Conservation (phyloP, 1,139 yeast genomes). For the Entelexis paramagnoliae region DNA sequence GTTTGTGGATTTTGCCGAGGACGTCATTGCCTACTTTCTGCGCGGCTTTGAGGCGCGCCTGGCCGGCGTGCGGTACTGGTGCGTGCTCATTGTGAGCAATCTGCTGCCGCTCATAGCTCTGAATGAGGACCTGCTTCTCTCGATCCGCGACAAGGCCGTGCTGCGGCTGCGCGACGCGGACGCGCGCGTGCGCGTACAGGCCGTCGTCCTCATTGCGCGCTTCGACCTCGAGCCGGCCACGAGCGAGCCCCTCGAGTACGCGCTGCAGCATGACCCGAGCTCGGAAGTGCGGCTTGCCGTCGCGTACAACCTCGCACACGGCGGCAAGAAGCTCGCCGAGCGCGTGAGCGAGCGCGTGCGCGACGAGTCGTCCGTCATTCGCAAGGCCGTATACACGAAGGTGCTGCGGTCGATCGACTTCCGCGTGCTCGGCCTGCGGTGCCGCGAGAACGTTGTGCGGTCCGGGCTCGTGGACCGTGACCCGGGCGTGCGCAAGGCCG, state of each 20-base stretch:
- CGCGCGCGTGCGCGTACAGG: conserved; percentile 65
- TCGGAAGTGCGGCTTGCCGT: conserved; percentile 89
- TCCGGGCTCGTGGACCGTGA: conserved; percentile 92
- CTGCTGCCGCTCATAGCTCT: conserved; percentile 65
- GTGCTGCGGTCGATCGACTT: conserved; percentile 61
- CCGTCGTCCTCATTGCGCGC: conserved; percentile 67
- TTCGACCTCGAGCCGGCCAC: conserved; percentile 45
- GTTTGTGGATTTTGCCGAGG: conserved; percentile 42
- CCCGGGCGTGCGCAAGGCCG: conserved; percentile 57
- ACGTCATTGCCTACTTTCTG: conserved; percentile 53
- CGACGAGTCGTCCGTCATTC: conserved; percentile 59
- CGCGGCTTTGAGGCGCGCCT: conserved; percentile 72
- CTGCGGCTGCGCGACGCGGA: conserved; percentile 72
- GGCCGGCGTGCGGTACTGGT: conserved; percentile 63
- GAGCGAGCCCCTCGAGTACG: conserved; percentile 34
- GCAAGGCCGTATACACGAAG: conserved; percentile 63
- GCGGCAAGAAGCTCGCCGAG: conserved; percentile 37
- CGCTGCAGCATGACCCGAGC: conserved; percentile 66
- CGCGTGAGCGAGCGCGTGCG: conserved; percentile 66
- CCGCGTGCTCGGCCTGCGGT: conserved; percentile 46
- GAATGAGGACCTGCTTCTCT: conserved; percentile 57
- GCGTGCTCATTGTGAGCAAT: conserved; percentile 66
- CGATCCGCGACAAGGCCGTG: conserved; percentile 50
- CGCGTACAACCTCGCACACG: conserved; percentile 54
- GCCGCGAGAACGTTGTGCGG: conserved; percentile 55